These are phyloP conservation scores for Escovopsis weberi DNA, from an alignment of 2,329 filamentous ascomycete species.

Conservation along the genomic window DNA sequence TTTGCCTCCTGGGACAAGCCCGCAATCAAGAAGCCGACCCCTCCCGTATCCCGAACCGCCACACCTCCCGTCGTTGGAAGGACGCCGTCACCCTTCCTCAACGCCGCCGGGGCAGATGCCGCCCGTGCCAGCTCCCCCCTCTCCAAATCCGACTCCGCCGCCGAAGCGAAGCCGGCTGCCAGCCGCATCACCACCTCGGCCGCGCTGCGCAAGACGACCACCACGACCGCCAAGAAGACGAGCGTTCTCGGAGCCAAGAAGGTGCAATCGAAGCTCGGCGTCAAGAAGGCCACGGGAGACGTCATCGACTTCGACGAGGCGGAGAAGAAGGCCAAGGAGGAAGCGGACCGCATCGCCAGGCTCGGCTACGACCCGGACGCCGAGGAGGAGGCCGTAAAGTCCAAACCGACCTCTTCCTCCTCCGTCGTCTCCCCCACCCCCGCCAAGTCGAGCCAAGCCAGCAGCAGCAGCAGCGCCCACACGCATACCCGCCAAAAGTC, in stretches of 20 bases:
- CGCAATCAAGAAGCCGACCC: constrained; percentile 88
- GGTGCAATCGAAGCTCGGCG: constrained; percentile 62
- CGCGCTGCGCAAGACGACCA: constrained; percentile 63
- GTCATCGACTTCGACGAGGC: constrained; percentile 93
- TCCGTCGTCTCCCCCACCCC: constrained; percentile 62
- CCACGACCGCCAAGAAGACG: constrained; percentile 57
- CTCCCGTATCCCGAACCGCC: constrained; percentile 76
- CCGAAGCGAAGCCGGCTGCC: constrained; percentile 43
- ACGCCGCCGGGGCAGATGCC: constrained; percentile 52
- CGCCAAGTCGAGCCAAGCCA: constrained; percentile 12
- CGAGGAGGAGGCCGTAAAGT: constrained; percentile 43
- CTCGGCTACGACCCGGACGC: constrained; percentile 90
- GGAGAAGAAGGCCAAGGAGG: constrained; percentile 92
- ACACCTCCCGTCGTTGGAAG: constrained; percentile 73
- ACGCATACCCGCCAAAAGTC: constrained; percentile 43
- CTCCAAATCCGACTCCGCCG: constrained; percentile 41
- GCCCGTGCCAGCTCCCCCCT: constrained; percentile 77
- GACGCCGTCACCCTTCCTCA: constrained; percentile 82
- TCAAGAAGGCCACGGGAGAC: constrained; percentile 74
- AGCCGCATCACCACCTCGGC: constrained; percentile 64
- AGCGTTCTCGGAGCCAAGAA: constrained; percentile 83
- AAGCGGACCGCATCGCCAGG: constrained; percentile 90
- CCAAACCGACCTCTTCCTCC: constrained; percentile 34
- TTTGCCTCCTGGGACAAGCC: constrained; percentile 99
- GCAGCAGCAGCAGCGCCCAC: constrained; percentile 42